phyloP scores from a whole-genome alignment of 73 alveolate genomes.

The Uronychia setigera region DNA sequence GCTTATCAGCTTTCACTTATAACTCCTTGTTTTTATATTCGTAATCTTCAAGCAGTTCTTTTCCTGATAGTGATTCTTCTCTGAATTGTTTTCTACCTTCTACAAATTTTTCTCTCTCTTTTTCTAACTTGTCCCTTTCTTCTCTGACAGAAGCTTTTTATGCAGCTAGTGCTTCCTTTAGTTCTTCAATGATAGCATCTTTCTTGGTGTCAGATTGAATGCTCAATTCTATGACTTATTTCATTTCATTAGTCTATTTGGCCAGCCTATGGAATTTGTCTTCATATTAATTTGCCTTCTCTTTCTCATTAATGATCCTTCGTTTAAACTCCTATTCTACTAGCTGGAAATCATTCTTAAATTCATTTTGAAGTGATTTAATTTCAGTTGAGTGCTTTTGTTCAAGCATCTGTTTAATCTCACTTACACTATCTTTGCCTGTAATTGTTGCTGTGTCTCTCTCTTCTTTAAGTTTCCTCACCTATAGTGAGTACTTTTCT shows the following conservation, averaged over 20 bases:
- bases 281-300: constrained; percentile 13
- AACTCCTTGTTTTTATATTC: constrained; percentile 47
- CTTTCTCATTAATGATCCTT: constrained; percentile 9
- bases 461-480: constrained; percentile 31
- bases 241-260: constrained; percentile 34
- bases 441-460: background rate
- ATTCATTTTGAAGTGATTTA: constrained; percentile 21
- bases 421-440: background rate
- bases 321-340: constrained; percentile 46
- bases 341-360: constrained; percentile 18
- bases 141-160: constrained; percentile 22
- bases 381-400: constrained; percentile 7
- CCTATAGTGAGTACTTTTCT: constrained; percentile 4
- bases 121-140: constrained; percentile 30
- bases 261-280: background rate
- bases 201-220: constrained; percentile 45
- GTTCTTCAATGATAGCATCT: constrained; percentile 56
- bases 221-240: constrained; percentile 57
- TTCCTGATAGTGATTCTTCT: constrained; percentile 22
- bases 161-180: constrained; percentile 27
- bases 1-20: constrained; percentile 9
- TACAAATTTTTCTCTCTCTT: constrained; percentile 21
- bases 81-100: constrained; percentile 21
- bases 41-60: constrained; percentile 34
- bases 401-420: constrained; percentile 34